Base-by-base conservation (phyloP, 192 early-diverging fungal species). In the Podochytrium sp. region DNA sequence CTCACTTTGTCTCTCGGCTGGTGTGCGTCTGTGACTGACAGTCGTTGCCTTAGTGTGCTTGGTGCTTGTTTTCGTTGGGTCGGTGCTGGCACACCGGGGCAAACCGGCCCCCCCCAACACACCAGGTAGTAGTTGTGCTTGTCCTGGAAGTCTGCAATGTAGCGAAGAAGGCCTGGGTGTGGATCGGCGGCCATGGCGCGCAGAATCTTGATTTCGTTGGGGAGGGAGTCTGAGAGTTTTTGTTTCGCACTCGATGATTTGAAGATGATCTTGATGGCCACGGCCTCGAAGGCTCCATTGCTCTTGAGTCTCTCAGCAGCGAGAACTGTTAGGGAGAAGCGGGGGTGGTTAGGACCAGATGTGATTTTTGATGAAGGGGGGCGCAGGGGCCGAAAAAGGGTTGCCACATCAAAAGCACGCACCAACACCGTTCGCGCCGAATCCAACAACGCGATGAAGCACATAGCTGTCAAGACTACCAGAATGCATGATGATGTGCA, bases 371-470 rank as follows among this genome's bases (percentile, higher is more conserved):
- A 62, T 20, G 55, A 30, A 30, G 55, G 1, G 1, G 55, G 29
- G 4, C 14, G 14, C 14, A 20, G 23, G 20, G 10, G 20, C 7
- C 7, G 12, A 55, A 55, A 29, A 29, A 29, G 23, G 30, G 20
- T 55, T 25, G 25, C 20, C 7, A 25, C 30, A 2, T 1, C 1
- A 35, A 32, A 58, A 1, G 0, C 1, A 68, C 66, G 7, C 33
- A 68, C 66, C 66, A 51, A 68, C 66, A 53, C 66, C 66, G 32
- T 68, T 68, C 23, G 66, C 47, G 16, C 66, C 66, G 35, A 68
- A 68, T 5, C 66, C 66, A 55, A 68, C 34, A 34, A 68, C 66
- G 12, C 35, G 7, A 35, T 35, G 49, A 10, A 68, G n/a, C 29
- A 34, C 20, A 29, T 53, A 68, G 14, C n/a, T 12, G n/a, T 68